phyloP scores from a whole-genome alignment of 495 filamentous ascomycete species.

The Endocarpon pusillum region DNA sequence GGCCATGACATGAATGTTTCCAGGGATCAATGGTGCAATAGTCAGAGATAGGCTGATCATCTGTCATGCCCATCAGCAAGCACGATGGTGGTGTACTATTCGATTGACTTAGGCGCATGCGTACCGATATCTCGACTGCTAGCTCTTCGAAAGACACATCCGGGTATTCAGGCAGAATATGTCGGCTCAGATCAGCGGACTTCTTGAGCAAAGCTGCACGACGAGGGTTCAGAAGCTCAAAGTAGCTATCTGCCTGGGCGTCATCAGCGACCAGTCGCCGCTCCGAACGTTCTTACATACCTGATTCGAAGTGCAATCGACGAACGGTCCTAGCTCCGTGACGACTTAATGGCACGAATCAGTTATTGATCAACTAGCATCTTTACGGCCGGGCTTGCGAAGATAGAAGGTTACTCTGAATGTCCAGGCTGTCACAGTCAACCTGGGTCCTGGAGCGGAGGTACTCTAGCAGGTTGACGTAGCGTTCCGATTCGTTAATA shows the following conservation, averaged over 20 bases:
- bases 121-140: conserved; percentile 37
- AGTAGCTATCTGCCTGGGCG: conserved; percentile 38
- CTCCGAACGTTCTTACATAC: conserved; percentile 13
- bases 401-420: conserved; percentile 21
- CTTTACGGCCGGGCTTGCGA: background rate
- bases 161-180: conserved; percentile 17
- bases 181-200: conserved; percentile 24
- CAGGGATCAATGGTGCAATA: conserved; percentile 34
- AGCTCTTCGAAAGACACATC: conserved; percentile 30
- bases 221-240: conserved; percentile 36
- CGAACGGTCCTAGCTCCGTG: conserved; percentile 38
- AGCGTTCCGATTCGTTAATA: too few relatives aligned
- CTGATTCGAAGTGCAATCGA: conserved; percentile 52
- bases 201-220: conserved; percentile 27
- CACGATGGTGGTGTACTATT: too few relatives aligned
- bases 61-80: too few relatives aligned
- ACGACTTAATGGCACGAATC: conserved; percentile 23
- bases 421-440: conserved; percentile 45
- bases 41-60: conserved; percentile 36
- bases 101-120: conserved; percentile 1
- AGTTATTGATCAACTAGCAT: background rate
- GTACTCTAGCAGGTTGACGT: background rate
- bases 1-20: conserved; percentile 40
- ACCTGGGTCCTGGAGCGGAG: conserved; percentile 33
- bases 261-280: conserved; percentile 1